Base-by-base conservation (phyloP, 2,329 filamentous ascomycete species). In the Exophiala mesophila region DNA sequence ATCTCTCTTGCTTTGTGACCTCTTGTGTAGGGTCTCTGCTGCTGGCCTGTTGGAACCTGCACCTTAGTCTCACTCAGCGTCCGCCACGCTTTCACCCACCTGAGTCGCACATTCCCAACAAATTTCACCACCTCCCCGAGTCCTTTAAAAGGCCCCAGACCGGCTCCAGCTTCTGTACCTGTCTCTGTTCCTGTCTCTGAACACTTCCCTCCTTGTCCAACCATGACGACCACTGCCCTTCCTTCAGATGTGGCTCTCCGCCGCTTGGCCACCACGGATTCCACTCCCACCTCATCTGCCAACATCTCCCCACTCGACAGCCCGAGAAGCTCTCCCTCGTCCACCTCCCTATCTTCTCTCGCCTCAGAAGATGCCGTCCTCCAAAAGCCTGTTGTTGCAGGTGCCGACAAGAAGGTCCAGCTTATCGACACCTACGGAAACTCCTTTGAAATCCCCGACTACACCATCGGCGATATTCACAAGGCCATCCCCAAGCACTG, bases 401-500 rank as follows among this genome's bases (percentile, higher is more conserved):
- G 79, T 19, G 13, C 38, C 17, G 23, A 15, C 3, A 37, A 45
- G 21, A 47, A 44, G 35, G 40, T 26, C 10, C 47, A 82, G 64
- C 78, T 98, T 55, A 60, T 92, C 53, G 89, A 98, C 70, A 90
- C 88, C 9, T 92, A 94, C 65, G 92, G 92, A 68, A 95, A 97
- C 68, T 78, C 88, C 60, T 98, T 98, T 73, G 75, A 87, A 66
- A 76, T 94, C 44, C 92, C 92, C 55, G 83, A 97, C 69, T 98
- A 85, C 74, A 94, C 88, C 63, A 94, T 98, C 77, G 95, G 95
- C 76, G 80, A 98, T 63, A 90, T 98, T 63, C 83, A 88, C 60
- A 85, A 95, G 70, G 92, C 92, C 64, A 98, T 98, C 56, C 92
- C 92, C 53, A 88, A 89, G 69, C 92, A 96, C 76, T 98, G 92